Conservation (phyloP, 208 protist species). For the Leishmania tarentolae region DNA sequence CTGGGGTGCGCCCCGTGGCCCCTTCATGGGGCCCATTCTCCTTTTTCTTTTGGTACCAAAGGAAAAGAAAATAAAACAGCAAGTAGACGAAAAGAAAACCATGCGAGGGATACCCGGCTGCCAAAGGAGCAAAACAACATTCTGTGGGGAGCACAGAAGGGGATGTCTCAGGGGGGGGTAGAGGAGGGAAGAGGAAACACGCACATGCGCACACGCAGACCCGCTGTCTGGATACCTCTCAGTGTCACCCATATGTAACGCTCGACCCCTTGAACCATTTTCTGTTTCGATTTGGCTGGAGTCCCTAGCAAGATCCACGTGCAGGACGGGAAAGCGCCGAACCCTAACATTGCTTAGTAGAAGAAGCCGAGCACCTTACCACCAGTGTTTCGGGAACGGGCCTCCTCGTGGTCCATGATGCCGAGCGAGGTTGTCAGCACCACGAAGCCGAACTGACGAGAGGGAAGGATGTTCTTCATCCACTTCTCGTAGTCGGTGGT, state of each 20-base stretch:
- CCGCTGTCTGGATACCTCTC: not conserved
- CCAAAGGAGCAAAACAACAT: not conserved
- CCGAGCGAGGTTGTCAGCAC: constrained; percentile 99
- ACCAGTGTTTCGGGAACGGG: constrained; percentile 98
- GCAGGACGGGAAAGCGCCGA: not conserved
- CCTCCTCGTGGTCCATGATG: constrained; percentile 99
- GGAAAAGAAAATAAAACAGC: too few relatives aligned
- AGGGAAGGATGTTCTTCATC: constrained; percentile 99
- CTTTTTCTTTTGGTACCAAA: not conserved
- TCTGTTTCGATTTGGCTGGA: not conserved
- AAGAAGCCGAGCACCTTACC: constrained; percentile 99
- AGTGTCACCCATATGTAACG: not conserved
- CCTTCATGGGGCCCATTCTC: not conserved
- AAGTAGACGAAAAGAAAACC: not conserved
- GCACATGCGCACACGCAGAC: not conserved
- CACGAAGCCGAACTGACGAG: constrained; percentile 99
- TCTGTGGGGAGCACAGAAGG: not conserved
- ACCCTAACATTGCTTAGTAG: constrained; percentile 91
- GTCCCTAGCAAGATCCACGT: constrained; percentile 6
- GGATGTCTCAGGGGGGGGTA: not conserved
- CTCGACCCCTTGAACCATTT: not conserved
- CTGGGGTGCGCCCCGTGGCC: not conserved
- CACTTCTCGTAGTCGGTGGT: constrained; percentile 98
- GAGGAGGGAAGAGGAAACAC: not conserved
- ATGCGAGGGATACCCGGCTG: not conserved